Conservation (phyloP, 345 rosid species). For the Dovyalis caffra region DNA sequence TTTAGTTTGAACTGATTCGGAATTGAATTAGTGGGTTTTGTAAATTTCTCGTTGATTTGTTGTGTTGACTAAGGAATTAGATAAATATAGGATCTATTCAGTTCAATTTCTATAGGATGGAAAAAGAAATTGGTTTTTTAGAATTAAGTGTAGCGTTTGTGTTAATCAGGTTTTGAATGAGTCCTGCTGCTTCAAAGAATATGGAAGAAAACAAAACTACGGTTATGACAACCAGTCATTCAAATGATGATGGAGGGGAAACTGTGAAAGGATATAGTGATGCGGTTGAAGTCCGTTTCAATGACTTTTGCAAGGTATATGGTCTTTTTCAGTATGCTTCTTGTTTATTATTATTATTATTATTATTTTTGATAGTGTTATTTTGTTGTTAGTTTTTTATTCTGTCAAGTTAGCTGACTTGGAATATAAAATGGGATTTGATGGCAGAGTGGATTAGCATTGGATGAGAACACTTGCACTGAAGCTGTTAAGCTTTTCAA, state of each 20-base stretch:
- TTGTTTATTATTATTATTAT: no score
- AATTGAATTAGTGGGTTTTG: neutral
- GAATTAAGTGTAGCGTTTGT: neutral
- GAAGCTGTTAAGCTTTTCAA: slow-evolving; percentile 60
- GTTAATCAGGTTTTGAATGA: slow-evolving; percentile 13
- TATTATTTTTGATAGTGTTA: neutral
- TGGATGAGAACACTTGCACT: slow-evolving; percentile 47
- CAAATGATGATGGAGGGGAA: slow-evolving; percentile 22
- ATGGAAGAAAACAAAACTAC: slow-evolving; percentile 34
- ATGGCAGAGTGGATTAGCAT: slow-evolving; percentile 54
- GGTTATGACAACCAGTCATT: slow-evolving; percentile 10
- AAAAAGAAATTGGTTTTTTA: neutral
- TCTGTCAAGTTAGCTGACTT: neutral
- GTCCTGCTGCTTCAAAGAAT: slow-evolving; percentile 13
- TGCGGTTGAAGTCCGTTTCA: slow-evolving; percentile 39
- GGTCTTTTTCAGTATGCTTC: neutral
- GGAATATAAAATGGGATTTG: slow-evolving; percentile 2
- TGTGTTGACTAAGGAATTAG: neutral
- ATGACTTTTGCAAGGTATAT: slow-evolving; percentile 49
- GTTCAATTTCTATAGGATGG: neutral
- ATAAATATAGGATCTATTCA: neutral
- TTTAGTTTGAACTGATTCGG: no score
- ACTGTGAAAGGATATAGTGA: slow-evolving; percentile 7
- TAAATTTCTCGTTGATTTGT: neutral
- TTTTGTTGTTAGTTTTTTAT: neutral